Base-by-base conservation (phyloP, 257 asterid genomes). In the Orobanche coerulescens region DNA sequence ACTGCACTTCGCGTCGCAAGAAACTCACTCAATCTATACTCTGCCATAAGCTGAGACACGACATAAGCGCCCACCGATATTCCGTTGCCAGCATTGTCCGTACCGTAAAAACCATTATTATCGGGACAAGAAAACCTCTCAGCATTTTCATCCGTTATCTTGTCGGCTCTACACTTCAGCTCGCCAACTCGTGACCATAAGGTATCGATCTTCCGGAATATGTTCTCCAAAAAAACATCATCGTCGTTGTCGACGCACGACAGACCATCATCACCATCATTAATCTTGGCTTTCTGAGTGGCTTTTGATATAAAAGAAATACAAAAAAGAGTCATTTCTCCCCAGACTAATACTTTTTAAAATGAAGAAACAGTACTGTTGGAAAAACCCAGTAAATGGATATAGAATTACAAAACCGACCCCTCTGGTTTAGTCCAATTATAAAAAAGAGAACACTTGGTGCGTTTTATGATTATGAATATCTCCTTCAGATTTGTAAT, bases 41-140 rank as follows among this genome's bases (percentile, higher is more conserved):
- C 79, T 2, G 81, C 58, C 10, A 77, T 59, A 66, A 77, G 87
- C 80, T 82, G 88, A 48, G 89, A 74, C 26, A 75, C 83, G 67
- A 76, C 46, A 39, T 57, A 50, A 60, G 73, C 61, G 59, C 43
- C 62, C 30, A 66, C 18, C 2, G 68, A 37, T 66, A 56, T 42
- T 48, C 26, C 34, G 34, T 39, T 30, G 24, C 4, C 26, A 20
- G 37, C 49, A 4, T 79, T 62, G 53, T 49, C 43, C 50, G 50
- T 2, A 43, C 7, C 18, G 18, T 4, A 8, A 16, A 43, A 43
- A 10, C 71, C 70, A 40, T 15, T 14, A 30, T 71, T 36, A 44
- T 71, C 73, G 2, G 22, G 47, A 30, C 9, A 59, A 61, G 75
- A 52, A 53, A 62, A 30, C 67, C 42, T 68, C 24, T 37, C 78